Evolutionary conservation across 2,329 filamentous ascomycete species (phyloP).

Genomic region (Sporothrix dimorphospora): DNA sequence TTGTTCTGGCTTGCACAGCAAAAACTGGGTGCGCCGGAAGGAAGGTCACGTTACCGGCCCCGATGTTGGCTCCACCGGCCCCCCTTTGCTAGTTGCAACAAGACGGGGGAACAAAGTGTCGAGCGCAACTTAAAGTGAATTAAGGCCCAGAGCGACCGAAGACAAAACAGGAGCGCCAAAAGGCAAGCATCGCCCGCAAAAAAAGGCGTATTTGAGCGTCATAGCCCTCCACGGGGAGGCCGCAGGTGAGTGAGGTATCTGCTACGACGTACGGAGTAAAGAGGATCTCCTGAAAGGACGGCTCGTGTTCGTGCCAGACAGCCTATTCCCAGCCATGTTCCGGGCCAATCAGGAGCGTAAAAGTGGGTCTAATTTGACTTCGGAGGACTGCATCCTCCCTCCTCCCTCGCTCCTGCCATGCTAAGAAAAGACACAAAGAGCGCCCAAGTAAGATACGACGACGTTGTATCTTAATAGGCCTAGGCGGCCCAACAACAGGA

Average conservation of each 20-base stretch:
- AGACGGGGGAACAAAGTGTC: not conserved
- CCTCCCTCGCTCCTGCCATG: slow-evolving; percentile 10
- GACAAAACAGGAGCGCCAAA: not conserved
- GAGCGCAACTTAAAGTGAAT: slow-evolving; percentile 10
- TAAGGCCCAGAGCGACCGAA: not conserved
- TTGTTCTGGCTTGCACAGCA: not conserved
- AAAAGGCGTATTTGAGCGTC: not conserved
- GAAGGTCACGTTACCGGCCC: not conserved
- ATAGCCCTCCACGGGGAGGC: not conserved
- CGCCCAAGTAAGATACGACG: not conserved
- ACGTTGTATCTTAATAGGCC: not conserved
- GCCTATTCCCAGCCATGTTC: slow-evolving; percentile 18
- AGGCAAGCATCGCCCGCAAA: not conserved
- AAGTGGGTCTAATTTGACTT: slow-evolving; percentile 25
- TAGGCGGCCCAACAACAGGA: not conserved
- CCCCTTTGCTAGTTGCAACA: not conserved
- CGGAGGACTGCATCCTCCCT: not conserved
- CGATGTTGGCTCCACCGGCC: not conserved
- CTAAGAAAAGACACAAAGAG: slow-evolving; percentile 25
- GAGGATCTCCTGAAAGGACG: not conserved
- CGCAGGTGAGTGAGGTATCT: not conserved
- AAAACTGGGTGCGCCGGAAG: not conserved
- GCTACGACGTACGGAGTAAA: not conserved
- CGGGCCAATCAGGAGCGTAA: slow-evolving; percentile 10
- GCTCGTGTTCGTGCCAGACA: slow-evolving; percentile 14